Base-by-base conservation (phyloP, 164 flowering plant species). In the Cinnamomum micranthum region DNA sequence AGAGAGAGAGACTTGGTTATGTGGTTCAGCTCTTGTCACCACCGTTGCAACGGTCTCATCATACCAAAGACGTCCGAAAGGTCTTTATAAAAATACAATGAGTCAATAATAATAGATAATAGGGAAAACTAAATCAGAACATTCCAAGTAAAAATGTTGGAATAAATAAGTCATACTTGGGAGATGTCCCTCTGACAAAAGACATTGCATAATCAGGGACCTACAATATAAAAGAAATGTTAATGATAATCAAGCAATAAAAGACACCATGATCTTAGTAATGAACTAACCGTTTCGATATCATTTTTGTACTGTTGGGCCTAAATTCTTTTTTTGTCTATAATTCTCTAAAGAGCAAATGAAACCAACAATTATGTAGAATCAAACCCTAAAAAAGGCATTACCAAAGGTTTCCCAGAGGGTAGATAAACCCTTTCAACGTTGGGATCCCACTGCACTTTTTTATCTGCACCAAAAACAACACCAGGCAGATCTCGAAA, bases 11-110 rank as follows among this genome's bases (percentile, higher is more conserved):
- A 91, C 96, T 87, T 95, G 98, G 58, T 95, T 95, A 35, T 95
- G 98, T 0, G 98, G 98, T 52, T 95, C 93, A 0, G 98, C 95
- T 41, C 98, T 81, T 0, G 97, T 91, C 0, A 94, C 95, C 0
- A 93, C 97, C 0, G 98, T 95, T 2, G 97, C 85, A 0, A 95
- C 94, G 23, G 86, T 91, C 47, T 91, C 94, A 78, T 95, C 97
- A 90, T 91, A 92, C 97, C 98, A 93, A 13, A 92, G 25, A 4
- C 97, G 88, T 0, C 79, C 89, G 77, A 96, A 96, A 2, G 99
- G 99, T 73, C 97, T 95, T 66, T 72, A 81, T 14, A 3, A 66
- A 50, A 50, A 2, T 19, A 41, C 70, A 73, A 73, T 31, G 47
- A 6, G 10, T 41, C 47, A 41, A 9, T 41, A 41, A 9, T 9